These are phyloP conservation scores for Paecilomyces fulvus DNA, from an alignment of 2,329 filamentous ascomycete species.

Conservation along the genomic window DNA sequence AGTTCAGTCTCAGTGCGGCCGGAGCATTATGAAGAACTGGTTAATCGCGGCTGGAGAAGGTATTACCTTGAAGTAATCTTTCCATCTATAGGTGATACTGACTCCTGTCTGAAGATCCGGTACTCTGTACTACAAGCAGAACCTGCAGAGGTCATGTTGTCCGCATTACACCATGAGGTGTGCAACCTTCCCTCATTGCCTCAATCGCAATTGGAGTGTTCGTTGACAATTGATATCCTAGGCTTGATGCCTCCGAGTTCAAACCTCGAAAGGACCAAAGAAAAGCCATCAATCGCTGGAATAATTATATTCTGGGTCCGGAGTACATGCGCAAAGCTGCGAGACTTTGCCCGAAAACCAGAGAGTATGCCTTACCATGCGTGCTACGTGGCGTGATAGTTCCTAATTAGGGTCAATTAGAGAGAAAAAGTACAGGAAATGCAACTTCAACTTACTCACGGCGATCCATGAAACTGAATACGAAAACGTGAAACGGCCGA, in stretches of 20 bases:
- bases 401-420: slow-evolving; percentile 15
- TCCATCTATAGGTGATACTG: background rate
- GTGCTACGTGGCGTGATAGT: background rate
- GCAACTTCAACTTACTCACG: slow-evolving; percentile 34
- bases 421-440: slow-evolving; percentile 35
- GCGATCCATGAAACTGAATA: slow-evolving; percentile 40
- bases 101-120: slow-evolving; percentile 32
- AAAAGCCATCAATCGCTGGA: slow-evolving; percentile 41
- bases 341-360: slow-evolving; percentile 35
- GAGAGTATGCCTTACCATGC: slow-evolving; percentile 26
- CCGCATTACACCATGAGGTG: slow-evolving; percentile 60
- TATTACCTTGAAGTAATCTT: slow-evolving; percentile 12
- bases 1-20: slow-evolving; percentile 35
- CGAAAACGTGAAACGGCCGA: slow-evolving; percentile 31
- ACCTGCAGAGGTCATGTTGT: slow-evolving; percentile 71
- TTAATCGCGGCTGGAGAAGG: slow-evolving; percentile 44
- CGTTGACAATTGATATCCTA: slow-evolving; percentile 8
- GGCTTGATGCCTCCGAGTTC: slow-evolving; percentile 36
- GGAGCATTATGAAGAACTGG: slow-evolving; percentile 39
- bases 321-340: slow-evolving; percentile 40
- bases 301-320: slow-evolving; percentile 38
- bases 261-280: slow-evolving; percentile 39
- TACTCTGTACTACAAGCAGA: slow-evolving; percentile 42
- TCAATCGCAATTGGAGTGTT: background rate
- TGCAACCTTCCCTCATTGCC: background rate